Conservation (phyloP, 2,329 filamentous ascomycete species). For the Tolypocladium paradoxum region DNA sequence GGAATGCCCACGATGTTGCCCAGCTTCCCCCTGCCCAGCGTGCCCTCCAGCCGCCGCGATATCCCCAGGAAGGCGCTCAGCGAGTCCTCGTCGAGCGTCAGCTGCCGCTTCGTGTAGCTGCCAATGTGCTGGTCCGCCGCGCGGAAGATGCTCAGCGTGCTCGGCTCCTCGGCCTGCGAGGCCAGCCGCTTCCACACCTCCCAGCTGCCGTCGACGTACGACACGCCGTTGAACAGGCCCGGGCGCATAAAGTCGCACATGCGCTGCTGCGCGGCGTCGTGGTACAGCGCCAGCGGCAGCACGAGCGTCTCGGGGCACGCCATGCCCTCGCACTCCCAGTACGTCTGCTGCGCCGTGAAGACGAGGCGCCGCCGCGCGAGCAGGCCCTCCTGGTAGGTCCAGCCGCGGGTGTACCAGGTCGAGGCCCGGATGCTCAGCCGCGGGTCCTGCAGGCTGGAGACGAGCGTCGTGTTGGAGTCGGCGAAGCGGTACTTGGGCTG, state of each 20-base stretch:
- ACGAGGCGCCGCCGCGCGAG: slow-evolving; percentile 24
- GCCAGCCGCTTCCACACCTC: slow-evolving; percentile 22
- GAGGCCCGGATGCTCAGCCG: slow-evolving; percentile 18
- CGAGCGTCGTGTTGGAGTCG: slow-evolving; percentile 19
- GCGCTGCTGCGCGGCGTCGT: slow-evolving; percentile 20
- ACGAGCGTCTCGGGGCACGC: slow-evolving; percentile 23
- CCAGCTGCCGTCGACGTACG: slow-evolving; percentile 24
- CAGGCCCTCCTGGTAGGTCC: slow-evolving; percentile 29
- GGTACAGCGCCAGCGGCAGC: slow-evolving; percentile 19
- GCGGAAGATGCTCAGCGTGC: slow-evolving; percentile 24
- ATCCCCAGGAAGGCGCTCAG: slow-evolving; percentile 21
- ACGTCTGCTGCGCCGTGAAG: slow-evolving; percentile 28
- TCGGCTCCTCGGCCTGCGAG: slow-evolving; percentile 15
- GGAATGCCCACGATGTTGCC: slow-evolving; percentile 20
- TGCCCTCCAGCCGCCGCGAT: slow-evolving; percentile 18
- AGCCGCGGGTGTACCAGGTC: slow-evolving; percentile 24
- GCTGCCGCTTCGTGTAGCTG: slow-evolving; percentile 17
- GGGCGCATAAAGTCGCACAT: slow-evolving; percentile 25
- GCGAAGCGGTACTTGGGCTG: slow-evolving; percentile 22
- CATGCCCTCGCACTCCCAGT: slow-evolving; percentile 28
- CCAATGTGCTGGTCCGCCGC: slow-evolving; percentile 21
- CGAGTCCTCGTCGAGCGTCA: slow-evolving; percentile 21
- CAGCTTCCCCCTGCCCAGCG: slow-evolving; percentile 17
- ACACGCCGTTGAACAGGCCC: slow-evolving; percentile 22
- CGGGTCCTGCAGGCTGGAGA: slow-evolving; percentile 20